Percentiles rank a stretch among this genome's conserved stretches.
phyloP scores from a whole-genome alignment of 805 yeast genomes.

The Saccharomycopsis sp. region DNA sequence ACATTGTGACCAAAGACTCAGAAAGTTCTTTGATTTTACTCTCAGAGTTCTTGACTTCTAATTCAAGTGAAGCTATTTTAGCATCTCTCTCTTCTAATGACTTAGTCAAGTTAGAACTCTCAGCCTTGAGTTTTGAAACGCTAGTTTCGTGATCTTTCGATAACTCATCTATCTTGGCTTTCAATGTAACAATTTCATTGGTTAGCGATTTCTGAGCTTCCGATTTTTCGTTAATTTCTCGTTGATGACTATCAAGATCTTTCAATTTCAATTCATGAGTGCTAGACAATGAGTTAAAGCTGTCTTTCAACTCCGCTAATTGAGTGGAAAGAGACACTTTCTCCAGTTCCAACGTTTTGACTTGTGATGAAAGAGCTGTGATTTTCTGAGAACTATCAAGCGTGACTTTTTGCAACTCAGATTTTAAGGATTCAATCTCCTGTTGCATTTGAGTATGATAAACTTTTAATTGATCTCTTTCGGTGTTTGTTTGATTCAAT shows the following conservation, averaged over 20 bases:
- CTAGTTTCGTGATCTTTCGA: slow-evolving; percentile 13
- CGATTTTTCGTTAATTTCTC: slow-evolving; percentile 19
- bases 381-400: neutral
- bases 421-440: slow-evolving; percentile 27
- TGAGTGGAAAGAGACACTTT: slow-evolving; percentile 25
- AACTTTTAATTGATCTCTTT: slow-evolving; percentile 11
- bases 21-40: neutral
- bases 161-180: slow-evolving; percentile 16
- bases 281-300: slow-evolving; percentile 23
- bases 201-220: slow-evolving; percentile 13
- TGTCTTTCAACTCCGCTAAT: slow-evolving; percentile 25
- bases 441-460: slow-evolving; percentile 20
- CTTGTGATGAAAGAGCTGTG: neutral
- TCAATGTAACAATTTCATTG: slow-evolving; percentile 18
- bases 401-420: slow-evolving; percentile 20
- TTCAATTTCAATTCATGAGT: slow-evolving; percentile 20
- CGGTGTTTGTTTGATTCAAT: slow-evolving; percentile 21
- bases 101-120: neutral
- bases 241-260: slow-evolving; percentile 34
- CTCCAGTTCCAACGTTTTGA: slow-evolving; percentile 24
- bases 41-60: neutral
- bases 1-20: neutral
- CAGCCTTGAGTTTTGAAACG: slow-evolving; percentile 9
- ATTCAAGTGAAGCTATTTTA: neutral
- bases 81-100: neutral